A percentile compares a stretch with the other conserved stretches of the same genome.
These are phyloP conservation scores for Rhynchospora breviuscula DNA, from an alignment of 176 grass and related monocot genomes.

Conservation along the genomic window DNA sequence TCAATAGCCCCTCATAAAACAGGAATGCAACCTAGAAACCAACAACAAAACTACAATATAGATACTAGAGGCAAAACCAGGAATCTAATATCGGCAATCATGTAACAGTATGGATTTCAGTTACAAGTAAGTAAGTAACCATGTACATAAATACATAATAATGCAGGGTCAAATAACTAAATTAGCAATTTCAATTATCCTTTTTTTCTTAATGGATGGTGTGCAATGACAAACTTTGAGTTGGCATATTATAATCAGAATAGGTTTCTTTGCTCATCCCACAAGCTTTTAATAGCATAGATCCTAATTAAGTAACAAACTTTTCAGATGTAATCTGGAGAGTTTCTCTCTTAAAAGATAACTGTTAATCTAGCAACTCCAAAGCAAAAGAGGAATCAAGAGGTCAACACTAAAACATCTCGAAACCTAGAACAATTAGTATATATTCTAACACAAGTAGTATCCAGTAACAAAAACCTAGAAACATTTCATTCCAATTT, in stretches of 20 bases:
- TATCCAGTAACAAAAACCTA: background rate
- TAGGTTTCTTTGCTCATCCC: background rate
- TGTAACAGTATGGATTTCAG: background rate
- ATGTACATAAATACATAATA: background rate
- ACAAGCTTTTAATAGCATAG: background rate
- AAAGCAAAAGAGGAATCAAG: background rate
- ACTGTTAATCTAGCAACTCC: background rate
- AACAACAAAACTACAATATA: background rate
- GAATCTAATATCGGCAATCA: background rate
- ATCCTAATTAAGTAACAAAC: background rate
- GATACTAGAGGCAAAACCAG: background rate
- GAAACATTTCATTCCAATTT: background rate
- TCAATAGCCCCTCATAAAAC: background rate
- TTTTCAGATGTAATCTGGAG: background rate
- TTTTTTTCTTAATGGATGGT: background rate
- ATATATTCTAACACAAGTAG: background rate
- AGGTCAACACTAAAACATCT: background rate
- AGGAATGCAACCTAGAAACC: background rate
- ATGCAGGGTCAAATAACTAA: background rate
- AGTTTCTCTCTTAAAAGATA: background rate
- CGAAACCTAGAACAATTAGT: background rate
- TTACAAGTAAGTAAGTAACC: background rate
- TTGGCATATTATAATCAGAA: background rate
- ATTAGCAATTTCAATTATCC: background rate
- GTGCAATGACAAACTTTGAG: background rate